These are phyloP conservation scores for Fusarium verrucosum DNA, from an alignment of 2,329 filamentous ascomycete genomes.

Conservation along the genomic window DNA sequence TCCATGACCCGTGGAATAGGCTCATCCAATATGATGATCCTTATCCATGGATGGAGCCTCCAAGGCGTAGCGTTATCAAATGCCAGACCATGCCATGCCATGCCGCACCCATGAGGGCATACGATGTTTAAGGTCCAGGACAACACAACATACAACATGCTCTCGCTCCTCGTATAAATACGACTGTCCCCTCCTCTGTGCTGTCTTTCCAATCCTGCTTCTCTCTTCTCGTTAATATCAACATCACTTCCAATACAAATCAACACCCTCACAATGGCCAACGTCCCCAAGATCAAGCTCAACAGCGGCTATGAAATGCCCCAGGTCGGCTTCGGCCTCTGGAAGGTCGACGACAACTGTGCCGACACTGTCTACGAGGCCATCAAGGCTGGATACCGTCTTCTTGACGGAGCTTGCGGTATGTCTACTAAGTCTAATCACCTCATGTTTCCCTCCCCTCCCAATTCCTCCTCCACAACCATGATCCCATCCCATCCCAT, in stretches of 20 bases:
- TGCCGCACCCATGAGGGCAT: slow-evolving; percentile 35
- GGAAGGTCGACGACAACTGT: slow-evolving; percentile 82
- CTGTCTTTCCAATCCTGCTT: slow-evolving; percentile 8
- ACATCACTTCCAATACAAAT: slow-evolving; percentile 3
- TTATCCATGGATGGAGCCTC: slow-evolving; percentile 16
- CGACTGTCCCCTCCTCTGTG: slow-evolving; percentile 20
- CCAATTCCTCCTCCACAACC: slow-evolving; percentile 1
- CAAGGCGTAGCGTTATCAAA: slow-evolving; percentile 39
- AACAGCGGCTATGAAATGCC: slow-evolving; percentile 76
- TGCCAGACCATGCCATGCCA: slow-evolving; percentile 20
- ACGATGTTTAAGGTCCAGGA: background rate
- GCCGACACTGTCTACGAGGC: slow-evolving; percentile 82
- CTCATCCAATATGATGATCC: background rate
- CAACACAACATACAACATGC: slow-evolving; percentile 15
- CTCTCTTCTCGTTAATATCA: slow-evolving; percentile 5
- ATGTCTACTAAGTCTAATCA: too few species aligned
- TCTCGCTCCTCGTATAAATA: slow-evolving; percentile 36
- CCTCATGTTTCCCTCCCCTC: too few species aligned
- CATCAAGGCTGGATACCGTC: slow-evolving; percentile 70
- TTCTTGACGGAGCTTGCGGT: slow-evolving; percentile 70
- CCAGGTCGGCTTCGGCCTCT: slow-evolving; percentile 80
- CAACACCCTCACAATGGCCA: slow-evolving; percentile 46
- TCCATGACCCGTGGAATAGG: slow-evolving; percentile 4
- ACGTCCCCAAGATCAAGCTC: slow-evolving; percentile 64
- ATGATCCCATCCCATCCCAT: background rate